Conservation (phyloP, 208 protist species). For the Leishmania amazonensis region DNA sequence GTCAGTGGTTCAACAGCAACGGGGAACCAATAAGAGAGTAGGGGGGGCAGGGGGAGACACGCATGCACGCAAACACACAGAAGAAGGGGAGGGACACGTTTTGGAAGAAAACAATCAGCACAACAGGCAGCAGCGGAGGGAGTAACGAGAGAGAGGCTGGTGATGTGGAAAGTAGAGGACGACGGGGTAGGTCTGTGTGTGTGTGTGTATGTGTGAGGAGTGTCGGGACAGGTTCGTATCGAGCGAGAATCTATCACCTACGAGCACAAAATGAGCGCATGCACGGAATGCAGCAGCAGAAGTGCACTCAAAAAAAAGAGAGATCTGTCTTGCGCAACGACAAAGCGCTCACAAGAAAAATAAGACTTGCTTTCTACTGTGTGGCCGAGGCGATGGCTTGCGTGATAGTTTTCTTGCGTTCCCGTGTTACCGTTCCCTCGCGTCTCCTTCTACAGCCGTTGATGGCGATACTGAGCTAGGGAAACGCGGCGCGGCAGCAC, state of each 20-base stretch:
- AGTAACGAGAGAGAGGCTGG: neutral
- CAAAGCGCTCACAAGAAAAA: neutral
- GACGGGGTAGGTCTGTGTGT: no score
- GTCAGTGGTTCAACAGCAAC: neutral
- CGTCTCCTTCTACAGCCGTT: neutral
- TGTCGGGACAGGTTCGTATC: neutral
- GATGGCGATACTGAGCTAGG: neutral
- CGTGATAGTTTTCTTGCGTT: neutral
- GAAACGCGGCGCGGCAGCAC: neutral
- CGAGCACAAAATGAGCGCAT: neutral
- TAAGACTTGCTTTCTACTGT: neutral
- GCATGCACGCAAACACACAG: neutral
- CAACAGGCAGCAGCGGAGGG: neutral
- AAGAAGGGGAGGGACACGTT: neutral
- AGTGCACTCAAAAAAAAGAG: neutral
- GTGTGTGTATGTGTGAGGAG: neutral
- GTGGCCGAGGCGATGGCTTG: neutral
- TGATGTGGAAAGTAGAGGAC: neutral
- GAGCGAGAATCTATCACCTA: neutral
- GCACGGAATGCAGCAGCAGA: neutral
- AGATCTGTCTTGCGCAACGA: neutral
- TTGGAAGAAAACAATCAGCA: neutral
- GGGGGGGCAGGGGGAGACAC: neutral
- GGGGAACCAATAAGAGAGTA: neutral
- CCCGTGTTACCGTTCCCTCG: neutral